Conservation (phyloP, 306 rosid species). For the Cucurbita ficifolia region DNA sequence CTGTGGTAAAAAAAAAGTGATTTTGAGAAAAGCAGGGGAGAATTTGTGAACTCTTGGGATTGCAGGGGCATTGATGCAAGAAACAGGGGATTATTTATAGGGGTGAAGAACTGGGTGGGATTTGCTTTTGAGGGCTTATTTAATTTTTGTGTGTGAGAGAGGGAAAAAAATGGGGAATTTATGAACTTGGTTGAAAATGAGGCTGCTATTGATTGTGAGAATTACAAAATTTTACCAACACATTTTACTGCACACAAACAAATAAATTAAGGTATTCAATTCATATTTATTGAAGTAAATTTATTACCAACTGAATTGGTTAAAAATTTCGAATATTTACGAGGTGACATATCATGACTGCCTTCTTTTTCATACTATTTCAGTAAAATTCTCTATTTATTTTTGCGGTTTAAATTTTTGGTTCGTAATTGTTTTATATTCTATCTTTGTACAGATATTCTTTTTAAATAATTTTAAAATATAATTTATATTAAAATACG, state of each 20-base stretch:
- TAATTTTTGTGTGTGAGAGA: background rate
- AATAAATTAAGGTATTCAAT: background rate
- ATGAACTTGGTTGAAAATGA: constrained; percentile 66
- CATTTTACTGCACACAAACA: constrained; percentile 26
- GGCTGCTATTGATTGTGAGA: constrained; percentile 60
- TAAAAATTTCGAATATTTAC: no score
- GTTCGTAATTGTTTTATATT: no score
- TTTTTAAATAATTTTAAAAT: no score
- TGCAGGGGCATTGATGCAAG: constrained; percentile 22
- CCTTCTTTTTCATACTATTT: no score
- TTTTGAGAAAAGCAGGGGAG: background rate
- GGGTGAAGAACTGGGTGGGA: constrained; percentile 5
- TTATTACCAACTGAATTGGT: no score
- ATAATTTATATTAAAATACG: no score
- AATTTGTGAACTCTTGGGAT: constrained; percentile 6
- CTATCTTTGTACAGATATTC: no score
- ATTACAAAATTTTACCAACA: constrained; percentile 56
- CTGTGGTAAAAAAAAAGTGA: background rate
- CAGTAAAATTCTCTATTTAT: no score
- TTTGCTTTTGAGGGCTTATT: background rate
- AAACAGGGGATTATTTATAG: constrained; percentile 32
- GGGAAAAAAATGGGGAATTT: background rate
- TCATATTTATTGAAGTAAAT: background rate
- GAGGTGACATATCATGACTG: no score
- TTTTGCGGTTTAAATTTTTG: no score